Conservation (phyloP, 768 basidiomycete species). For the Asterophora lycoperdoides region DNA sequence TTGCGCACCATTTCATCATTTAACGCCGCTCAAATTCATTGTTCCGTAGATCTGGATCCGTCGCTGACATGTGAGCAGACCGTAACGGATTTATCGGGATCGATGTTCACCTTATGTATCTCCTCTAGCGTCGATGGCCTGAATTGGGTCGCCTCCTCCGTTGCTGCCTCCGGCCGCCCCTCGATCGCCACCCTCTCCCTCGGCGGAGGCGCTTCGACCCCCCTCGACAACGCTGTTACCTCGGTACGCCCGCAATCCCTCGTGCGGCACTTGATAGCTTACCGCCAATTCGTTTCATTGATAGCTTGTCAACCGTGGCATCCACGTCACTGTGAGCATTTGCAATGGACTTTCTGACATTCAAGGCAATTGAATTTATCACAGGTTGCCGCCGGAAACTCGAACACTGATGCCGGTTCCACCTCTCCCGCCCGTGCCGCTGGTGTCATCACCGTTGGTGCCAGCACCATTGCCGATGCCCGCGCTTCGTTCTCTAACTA, state of each 20-base stretch:
- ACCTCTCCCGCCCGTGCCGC: constrained; percentile 2
- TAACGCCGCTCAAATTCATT: background rate
- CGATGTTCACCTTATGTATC: background rate
- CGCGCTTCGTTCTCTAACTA: constrained; percentile 32
- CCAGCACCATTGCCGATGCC: constrained; percentile 22
- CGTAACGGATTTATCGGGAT: background rate
- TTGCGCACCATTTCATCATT: background rate
- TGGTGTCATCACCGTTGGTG: constrained; percentile 2
- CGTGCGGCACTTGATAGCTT: too few species aligned
- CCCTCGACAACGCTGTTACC: background rate
- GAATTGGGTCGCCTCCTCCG: background rate
- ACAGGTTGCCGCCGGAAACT: constrained; percentile 9
- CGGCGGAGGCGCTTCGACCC: background rate
- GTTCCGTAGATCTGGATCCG: constrained; percentile 5
- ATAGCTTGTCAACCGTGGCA: constrained; percentile 23
- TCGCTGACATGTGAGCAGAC: constrained; percentile 9
- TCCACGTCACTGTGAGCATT: constrained; percentile 25
- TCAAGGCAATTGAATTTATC: background rate
- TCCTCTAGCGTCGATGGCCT: constrained; percentile 1
- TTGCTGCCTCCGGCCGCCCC: background rate
- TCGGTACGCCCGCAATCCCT: background rate
- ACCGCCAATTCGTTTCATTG: background rate
- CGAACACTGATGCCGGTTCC: background rate
- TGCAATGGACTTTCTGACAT: background rate
- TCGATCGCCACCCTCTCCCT: constrained; percentile 4